Evolutionary conservation across 129 eudicot species (phyloP).

Genomic region (Smallanthus sonchifolius): DNA sequence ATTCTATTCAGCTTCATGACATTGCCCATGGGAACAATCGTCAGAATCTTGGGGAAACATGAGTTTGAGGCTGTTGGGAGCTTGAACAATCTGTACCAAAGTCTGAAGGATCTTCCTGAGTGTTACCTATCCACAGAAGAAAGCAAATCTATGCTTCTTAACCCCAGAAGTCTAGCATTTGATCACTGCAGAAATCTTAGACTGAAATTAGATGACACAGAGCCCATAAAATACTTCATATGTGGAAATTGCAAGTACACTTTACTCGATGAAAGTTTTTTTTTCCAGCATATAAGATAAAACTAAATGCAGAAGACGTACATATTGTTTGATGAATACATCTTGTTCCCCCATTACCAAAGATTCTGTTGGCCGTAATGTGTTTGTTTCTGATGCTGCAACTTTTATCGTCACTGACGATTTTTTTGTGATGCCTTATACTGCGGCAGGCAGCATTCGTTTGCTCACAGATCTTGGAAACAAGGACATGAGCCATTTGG

Average conservation of each 20-base stretch:
- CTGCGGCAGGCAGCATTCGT: neutral
- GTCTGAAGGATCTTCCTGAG: constrained; percentile 7
- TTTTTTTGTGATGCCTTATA: constrained; percentile 16
- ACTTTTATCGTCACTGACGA: constrained; percentile 18
- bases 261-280: no score
- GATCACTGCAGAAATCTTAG: constrained; percentile 1
- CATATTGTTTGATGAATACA: neutral
- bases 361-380: neutral
- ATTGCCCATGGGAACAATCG: constrained; percentile 39
- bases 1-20: constrained; percentile 36
- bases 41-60: constrained; percentile 17
- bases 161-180: constrained; percentile 23
- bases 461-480: constrained; percentile 12
- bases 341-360: no score
- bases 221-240: constrained; percentile 1
- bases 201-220: constrained; percentile 19
- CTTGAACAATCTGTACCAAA: constrained; percentile 23
- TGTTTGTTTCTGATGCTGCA: constrained; percentile 15
- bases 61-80: constrained; percentile 23
- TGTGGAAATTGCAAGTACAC: neutral
- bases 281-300: no score
- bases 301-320: no score
- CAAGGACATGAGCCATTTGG: neutral
- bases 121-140: constrained; percentile 15
- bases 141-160: constrained; percentile 24